Percentiles rank a stretch among this genome's conserved stretches.
These are phyloP conservation scores for Colletotrichum eremochloae DNA, from an alignment of 2,329 filamentous ascomycete species.

Conservation along the genomic window DNA sequence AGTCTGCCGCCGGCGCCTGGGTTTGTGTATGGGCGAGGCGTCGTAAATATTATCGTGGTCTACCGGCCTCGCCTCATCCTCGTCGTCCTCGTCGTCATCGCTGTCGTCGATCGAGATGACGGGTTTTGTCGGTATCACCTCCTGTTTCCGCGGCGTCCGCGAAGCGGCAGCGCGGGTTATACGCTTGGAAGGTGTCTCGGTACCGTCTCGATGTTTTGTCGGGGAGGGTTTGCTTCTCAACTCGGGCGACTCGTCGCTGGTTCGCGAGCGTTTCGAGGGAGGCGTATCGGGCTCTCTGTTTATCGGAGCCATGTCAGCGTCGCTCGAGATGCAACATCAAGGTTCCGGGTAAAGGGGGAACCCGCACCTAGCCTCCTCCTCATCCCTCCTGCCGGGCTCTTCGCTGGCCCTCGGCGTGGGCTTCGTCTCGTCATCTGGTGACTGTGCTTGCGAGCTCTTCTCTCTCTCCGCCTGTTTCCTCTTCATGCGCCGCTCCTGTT, in stretches of 20 bases:
- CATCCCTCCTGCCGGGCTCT: conserved; percentile 42
- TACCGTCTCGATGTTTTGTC: conserved; percentile 8
- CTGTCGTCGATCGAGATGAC: conserved; percentile 45
- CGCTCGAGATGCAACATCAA: not conserved
- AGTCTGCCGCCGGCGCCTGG: conserved; percentile 8
- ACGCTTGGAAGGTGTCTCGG: conserved; percentile 36
- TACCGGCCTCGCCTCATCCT: conserved; percentile 30
- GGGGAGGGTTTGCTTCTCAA: conserved; percentile 33
- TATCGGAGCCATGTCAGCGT: conserved; percentile 38
- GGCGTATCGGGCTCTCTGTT: conserved; percentile 51
- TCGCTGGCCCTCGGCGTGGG: conserved; percentile 18
- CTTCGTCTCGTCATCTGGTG: conserved; percentile 4
- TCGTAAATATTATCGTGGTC: conserved; percentile 34
- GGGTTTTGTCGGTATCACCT: conserved; percentile 25
- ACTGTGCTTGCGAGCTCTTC: conserved; percentile 29
- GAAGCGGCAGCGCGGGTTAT: conserved; percentile 29
- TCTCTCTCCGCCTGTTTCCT: conserved; percentile 39
- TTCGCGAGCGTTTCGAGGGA: conserved; percentile 54
- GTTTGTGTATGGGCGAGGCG: conserved; percentile 39
- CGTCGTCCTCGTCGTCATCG: conserved; percentile 37
- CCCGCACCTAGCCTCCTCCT: conserved; percentile 26
- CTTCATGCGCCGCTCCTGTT: conserved; percentile 50
- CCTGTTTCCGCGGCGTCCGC: conserved; percentile 39
- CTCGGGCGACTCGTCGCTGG: conserved; percentile 38
- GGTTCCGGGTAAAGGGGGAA: not conserved